Evolutionary conservation across 2,329 filamentous ascomycete species (phyloP).

Genomic region (Fusarium pseudoanthophilum): DNA sequence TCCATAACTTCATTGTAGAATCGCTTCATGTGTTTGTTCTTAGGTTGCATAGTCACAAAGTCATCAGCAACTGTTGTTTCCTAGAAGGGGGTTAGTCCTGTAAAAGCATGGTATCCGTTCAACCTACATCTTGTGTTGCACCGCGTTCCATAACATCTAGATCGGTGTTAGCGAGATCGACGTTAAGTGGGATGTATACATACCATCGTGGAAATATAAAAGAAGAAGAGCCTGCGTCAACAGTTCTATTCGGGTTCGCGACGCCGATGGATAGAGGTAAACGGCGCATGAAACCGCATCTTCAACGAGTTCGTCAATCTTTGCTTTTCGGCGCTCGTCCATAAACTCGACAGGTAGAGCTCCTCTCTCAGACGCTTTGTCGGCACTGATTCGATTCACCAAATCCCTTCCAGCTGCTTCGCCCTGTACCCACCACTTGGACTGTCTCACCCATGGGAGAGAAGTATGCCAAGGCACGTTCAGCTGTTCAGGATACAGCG

Average conservation of each 20-base stretch:
- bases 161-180: background rate
- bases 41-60: constrained; percentile 11
- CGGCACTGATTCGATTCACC: constrained; percentile 5
- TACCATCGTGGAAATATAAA: constrained; percentile 23
- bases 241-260: constrained; percentile 2
- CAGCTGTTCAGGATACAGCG: background rate
- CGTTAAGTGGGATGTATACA: accelerated
- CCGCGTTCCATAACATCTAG: constrained; percentile 23
- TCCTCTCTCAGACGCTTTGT: constrained; percentile 12
- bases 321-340: constrained; percentile 17
- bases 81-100: background rate
- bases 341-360: constrained; percentile 13
- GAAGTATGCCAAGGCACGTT: constrained; percentile 14
- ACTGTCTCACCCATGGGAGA: constrained; percentile 19
- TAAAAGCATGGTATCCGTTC: accelerated
- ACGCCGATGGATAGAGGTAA: constrained; percentile 23
- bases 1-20: constrained; percentile 4
- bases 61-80: constrained; percentile 21
- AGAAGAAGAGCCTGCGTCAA: constrained; percentile 18
- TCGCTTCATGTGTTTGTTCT: constrained; percentile 10
- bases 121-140: constrained; percentile 13
- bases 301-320: constrained; percentile 26
- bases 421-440: constrained; percentile 10
- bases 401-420: constrained; percentile 5
- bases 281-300: constrained; percentile 14